phyloP scores from a whole-genome alignment of 2,329 filamentous ascomycete species.

The Paecilomyces sp. region DNA sequence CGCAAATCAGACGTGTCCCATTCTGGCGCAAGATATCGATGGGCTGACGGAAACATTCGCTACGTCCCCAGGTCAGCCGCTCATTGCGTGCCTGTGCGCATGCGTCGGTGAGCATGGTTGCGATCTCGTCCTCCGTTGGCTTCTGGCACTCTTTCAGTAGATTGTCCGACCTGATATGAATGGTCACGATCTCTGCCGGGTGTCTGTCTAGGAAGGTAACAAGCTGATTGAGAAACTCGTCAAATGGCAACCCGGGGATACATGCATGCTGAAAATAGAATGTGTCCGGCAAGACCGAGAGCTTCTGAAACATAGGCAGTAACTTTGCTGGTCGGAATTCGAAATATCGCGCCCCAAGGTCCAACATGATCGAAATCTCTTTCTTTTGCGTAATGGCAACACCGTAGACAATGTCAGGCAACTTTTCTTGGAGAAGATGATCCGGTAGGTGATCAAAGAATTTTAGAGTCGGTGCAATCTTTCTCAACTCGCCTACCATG shows the following conservation, averaged over 20 bases:
- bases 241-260: constrained; percentile 45
- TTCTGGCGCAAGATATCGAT: constrained; percentile 29
- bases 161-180: constrained; percentile 47
- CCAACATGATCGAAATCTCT: constrained; percentile 36
- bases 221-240: constrained; percentile 34
- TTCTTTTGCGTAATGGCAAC: constrained; percentile 49
- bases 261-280: constrained; percentile 47
- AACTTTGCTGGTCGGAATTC: constrained; percentile 46
- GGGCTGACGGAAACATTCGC: constrained; percentile 7
- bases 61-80: constrained; percentile 28
- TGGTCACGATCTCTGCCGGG: constrained; percentile 40
- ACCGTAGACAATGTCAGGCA: constrained; percentile 40
- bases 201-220: constrained; percentile 37
- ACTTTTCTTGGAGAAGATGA: constrained; percentile 17
- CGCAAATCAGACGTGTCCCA: constrained; percentile 31
- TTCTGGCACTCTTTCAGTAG: constrained; percentile 41
- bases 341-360: constrained; percentile 45
- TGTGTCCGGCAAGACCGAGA: constrained; percentile 35
- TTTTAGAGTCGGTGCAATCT: constrained; percentile 4
- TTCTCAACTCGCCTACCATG: constrained; percentile 2
- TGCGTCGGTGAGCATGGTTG: constrained; percentile 24
- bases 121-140: constrained; percentile 36
- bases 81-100: constrained; percentile 16
- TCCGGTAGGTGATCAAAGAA: constrained; percentile 4
- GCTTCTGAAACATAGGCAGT: constrained; percentile 32